Base-by-base conservation (phyloP, 164 flowering plant species). In the Chimonanthus praecox region DNA sequence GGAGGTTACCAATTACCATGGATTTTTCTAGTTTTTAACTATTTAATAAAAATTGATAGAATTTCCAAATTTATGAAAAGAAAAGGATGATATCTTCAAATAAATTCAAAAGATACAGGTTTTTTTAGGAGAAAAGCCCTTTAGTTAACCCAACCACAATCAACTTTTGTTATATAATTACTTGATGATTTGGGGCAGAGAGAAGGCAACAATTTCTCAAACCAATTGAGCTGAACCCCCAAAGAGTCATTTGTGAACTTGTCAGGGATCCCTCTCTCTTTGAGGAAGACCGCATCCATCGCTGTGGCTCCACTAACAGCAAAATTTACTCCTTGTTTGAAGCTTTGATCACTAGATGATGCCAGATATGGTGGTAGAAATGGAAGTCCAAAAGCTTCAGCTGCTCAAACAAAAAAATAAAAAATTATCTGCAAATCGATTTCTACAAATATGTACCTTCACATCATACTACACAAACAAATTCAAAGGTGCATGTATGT, bases 251-350 rank as follows among this genome's bases (percentile, higher is more conserved):
- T 79, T 6, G 49, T 44, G 21, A 11, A 8, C 2, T 20, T 4
- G 58, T 11, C 49, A 3, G 2, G 3, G 47, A 87, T 44, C 1
- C 75, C 75, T 58, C 70, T 81, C 11, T 78, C 78, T 13, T 60
- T 10, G 50, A 75, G 82, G 71, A 76, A 85, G 4, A 65, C 6
- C 10, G 7, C 5, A 46, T 82, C 84, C 2, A 88, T 67, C 0
- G 87, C 88, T 0, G 89, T 86, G 1, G 92, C 88, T 54, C 92
- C 92, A 0, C 66, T 83, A 4, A 85, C 87, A 0, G 92, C 90
- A 49, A 87, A 88, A 75, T 88, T 88, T 65, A 86, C 84, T 7
- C 89, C 89, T 0, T 70, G 48, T 1, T 15, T n/a, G 16, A 77
- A 71, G 67, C 68, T 63, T 15, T 49, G 10, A 5, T 61, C 47